Evolutionary conservation across 2,329 filamentous ascomycete genomes (phyloP).

Genomic region (Xylaria sp.): DNA sequence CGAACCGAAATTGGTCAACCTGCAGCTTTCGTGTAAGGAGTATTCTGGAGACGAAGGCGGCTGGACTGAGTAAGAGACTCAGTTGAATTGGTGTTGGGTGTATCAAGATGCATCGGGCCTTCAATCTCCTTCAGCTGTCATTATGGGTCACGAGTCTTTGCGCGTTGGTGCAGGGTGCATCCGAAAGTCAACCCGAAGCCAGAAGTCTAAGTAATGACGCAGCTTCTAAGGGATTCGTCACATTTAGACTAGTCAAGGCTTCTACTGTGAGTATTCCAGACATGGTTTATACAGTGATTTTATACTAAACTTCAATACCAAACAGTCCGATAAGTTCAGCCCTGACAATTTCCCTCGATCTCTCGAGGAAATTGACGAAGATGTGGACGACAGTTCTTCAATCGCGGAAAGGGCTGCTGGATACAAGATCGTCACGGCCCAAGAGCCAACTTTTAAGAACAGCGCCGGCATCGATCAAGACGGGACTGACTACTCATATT

Average conservation of each 20-base stretch:
- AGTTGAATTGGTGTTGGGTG: slow-evolving; percentile 16
- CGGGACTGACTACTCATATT: slow-evolving; percentile 70
- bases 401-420: slow-evolving; percentile 51
- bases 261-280: slow-evolving; percentile 41
- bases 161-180: slow-evolving; percentile 54
- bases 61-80: slow-evolving; percentile 21
- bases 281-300: not conserved
- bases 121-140: slow-evolving; percentile 52
- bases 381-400: slow-evolving; percentile 21
- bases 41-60: slow-evolving; percentile 17
- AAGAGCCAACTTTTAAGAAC: slow-evolving; percentile 51
- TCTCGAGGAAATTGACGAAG: slow-evolving; percentile 45
- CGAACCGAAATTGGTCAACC: not conserved
- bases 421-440: slow-evolving; percentile 55
- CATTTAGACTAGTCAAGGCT: slow-evolving; percentile 49
- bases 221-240: slow-evolving; percentile 40
- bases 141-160: slow-evolving; percentile 52
- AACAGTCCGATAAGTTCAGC: slow-evolving; percentile 43
- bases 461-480: slow-evolving; percentile 66
- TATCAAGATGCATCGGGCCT: slow-evolving; percentile 39
- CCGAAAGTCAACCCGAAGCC: slow-evolving; percentile 15
- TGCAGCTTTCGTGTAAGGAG: slow-evolving; percentile 9
- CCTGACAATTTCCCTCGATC: slow-evolving; percentile 47
- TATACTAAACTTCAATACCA: slow-evolving; percentile 25
- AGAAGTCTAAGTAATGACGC: slow-evolving; percentile 21